Evolutionary conservation across 2,329 filamentous ascomycete species (phyloP), one percentile per base, ranked within the genome.

Genomic region (Aurifilum marmelostoma): DNA sequence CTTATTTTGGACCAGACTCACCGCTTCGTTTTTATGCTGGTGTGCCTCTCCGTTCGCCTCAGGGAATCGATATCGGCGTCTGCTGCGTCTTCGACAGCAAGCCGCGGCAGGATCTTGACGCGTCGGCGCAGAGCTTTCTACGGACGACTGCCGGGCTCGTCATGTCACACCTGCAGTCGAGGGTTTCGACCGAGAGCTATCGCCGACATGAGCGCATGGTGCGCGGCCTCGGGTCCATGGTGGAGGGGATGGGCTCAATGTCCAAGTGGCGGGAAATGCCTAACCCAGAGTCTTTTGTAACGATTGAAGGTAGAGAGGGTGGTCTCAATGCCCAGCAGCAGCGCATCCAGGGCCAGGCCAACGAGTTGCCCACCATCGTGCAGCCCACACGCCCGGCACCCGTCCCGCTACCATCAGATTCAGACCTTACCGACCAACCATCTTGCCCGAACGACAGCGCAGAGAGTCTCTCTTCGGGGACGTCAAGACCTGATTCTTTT

Each of bases 131-230:
- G 5, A 68, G 70, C n/a, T 70, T 73, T 39, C 65, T 76, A 66
- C 72, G 71, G 50, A 73, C 76, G 58, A 73, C 75, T 12, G 71
- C 75, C 8, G 54, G 56, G 34, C 67, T 74, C 14, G 72, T 75
- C 67, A 74, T 75, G 71, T 72, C 69, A 4, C 75, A 78, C 54
- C 65, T 78, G 47, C 75, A 77, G 6, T 71, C 73, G 18, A 68
- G 72, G 29, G 71, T 72, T 54, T 67, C 71, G 18, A 68, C 66
- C 14, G 73, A 76, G 29, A 73, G 67, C 61, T 72, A 72, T 3
- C 64, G 73, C 14, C 73, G 75, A 16, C 73, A 73, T 37, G 73
- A 74, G 27, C 69, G 74, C 58, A 74, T 77, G 47, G 69, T 76
- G 32, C 66, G 73, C 4, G 74, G 73, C 7, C 37, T 77, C 11